These are phyloP conservation scores for Triticum monococcum DNA, from an alignment of 176 grass and related monocot genomes.

Conservation along the genomic window DNA sequence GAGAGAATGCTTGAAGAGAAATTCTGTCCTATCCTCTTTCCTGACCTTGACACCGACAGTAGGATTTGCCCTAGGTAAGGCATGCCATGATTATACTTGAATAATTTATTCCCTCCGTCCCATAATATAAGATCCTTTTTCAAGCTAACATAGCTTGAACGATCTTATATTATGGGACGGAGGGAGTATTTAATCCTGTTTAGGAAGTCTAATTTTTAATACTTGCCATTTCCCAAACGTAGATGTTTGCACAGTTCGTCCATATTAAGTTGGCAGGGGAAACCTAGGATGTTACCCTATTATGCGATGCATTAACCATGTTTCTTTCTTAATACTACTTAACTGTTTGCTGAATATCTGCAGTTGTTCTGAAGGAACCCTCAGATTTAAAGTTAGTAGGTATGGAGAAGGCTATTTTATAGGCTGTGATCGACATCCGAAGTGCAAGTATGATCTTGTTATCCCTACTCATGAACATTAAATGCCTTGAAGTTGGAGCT, in stretches of 20 bases:
- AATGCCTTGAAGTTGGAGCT: conserved; percentile 25
- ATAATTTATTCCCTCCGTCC: not conserved
- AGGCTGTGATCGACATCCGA: conserved; percentile 81
- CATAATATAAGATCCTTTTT: too few species aligned
- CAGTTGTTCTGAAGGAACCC: conserved; percentile 81
- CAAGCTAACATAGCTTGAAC: too few species aligned
- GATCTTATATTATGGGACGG: too few species aligned
- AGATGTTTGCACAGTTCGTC: not conserved
- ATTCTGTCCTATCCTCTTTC: conserved; percentile 77
- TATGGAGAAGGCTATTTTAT: conserved; percentile 82
- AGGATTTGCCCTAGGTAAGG: conserved; percentile 87
- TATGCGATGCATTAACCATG: not conserved
- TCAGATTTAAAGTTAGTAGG: conserved; percentile 86
- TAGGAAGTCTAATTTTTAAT: conserved; percentile 7
- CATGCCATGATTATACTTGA: not conserved
- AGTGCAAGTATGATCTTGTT: conserved; percentile 75
- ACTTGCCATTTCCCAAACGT: not conserved
- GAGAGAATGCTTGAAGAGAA: conserved; percentile 87
- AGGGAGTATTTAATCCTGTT: not conserved
- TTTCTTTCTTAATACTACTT: conserved; percentile 17
- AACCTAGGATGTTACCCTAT: conserved; percentile 5
- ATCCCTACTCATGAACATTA: conserved; percentile 4
- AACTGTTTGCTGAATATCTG: conserved; percentile 28
- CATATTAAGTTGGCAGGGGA: not conserved
- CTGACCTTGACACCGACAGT: conserved; percentile 46